A percentile compares a stretch with the other conserved stretches of the same genome.
Conservation (phyloP, 2,329 filamentous ascomycete species). For the Talaromyces marneffei region DNA sequence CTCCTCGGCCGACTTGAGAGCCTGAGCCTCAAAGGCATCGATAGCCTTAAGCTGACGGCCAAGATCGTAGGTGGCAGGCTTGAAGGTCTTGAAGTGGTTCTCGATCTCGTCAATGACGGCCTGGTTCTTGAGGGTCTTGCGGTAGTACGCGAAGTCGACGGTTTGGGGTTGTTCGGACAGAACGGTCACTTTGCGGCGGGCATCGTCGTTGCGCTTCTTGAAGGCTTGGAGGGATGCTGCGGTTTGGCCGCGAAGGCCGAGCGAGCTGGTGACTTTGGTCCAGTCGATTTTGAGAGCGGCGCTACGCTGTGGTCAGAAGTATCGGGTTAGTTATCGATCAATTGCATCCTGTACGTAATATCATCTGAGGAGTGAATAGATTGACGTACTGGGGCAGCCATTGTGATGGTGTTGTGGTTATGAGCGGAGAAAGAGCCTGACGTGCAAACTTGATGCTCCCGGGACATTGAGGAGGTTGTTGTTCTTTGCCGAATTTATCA, state of each 20-base stretch:
- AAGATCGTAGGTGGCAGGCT: conserved; percentile 90
- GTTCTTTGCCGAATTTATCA: conserved; percentile 10
- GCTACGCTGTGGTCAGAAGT: conserved; percentile 64
- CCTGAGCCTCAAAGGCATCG: conserved; percentile 95
- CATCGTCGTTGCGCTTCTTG: conserved; percentile 99
- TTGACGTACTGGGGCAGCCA: conserved; percentile 29
- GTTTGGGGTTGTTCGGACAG: conserved; percentile 78
- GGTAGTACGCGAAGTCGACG: conserved; percentile 93
- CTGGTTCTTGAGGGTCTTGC: conserved; percentile 88
- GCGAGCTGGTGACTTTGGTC: conserved; percentile 87
- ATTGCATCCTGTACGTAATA: not conserved
- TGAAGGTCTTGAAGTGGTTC: conserved; percentile 86
- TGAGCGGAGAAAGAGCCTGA: conserved; percentile 16
- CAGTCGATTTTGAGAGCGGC: conserved; percentile 99
- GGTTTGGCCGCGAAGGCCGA: conserved; percentile 93
- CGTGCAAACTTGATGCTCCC: conserved; percentile 15
- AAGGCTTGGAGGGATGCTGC: conserved; percentile 86
- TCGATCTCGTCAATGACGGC: conserved; percentile 94
- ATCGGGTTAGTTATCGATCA: conserved; percentile 19
- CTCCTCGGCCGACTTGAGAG: conserved; percentile 91
- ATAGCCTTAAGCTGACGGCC: conserved; percentile 93
- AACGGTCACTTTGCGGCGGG: conserved; percentile 81
- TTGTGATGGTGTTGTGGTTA: conserved; percentile 17
- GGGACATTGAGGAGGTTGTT: conserved; percentile 14
- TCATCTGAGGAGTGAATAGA: not conserved